Evolutionary conservation across 768 basidiomycete species (phyloP).

Genomic region (Chalciporus sphaerocephalus): DNA sequence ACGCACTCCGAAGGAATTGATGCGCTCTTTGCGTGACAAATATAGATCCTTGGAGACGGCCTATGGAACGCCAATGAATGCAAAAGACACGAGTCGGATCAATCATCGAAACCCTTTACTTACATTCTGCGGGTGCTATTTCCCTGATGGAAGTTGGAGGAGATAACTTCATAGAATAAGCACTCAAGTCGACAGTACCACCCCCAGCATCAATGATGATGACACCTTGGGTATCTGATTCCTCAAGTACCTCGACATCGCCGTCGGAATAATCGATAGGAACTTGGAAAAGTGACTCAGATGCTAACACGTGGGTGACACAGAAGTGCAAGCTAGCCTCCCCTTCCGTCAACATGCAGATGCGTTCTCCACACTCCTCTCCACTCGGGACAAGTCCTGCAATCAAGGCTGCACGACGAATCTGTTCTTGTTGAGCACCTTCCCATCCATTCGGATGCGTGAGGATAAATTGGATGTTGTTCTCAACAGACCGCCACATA

Average conservation of each 20-base stretch:
- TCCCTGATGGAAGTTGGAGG: conserved; percentile 29
- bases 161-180: conserved; percentile 26
- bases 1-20: conserved; percentile 26
- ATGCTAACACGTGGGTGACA: conserved; percentile 38
- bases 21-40: conserved; percentile 31
- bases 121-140: conserved; percentile 32
- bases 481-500: conserved; percentile 24
- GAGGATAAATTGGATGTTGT: conserved; percentile 20
- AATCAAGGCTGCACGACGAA: conserved; percentile 22
- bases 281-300: conserved; percentile 19
- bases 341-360: conserved; percentile 26
- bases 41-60: conserved; percentile 37
- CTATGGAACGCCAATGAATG: conserved; percentile 14
- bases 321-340: conserved; percentile 34
- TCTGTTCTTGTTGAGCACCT: conserved; percentile 27
- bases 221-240: conserved; percentile 32
- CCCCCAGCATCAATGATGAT: conserved; percentile 46
- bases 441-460: conserved; percentile 34
- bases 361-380: conserved; percentile 9
- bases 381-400: conserved; percentile 22
- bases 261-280: conserved; percentile 2
- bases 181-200: conserved; percentile 38
- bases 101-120: not conserved
- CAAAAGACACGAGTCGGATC: not conserved
- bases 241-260: not conserved